Conservation (phyloP, 2,329 filamentous ascomycete genomes). For the Phialophora expanda region DNA sequence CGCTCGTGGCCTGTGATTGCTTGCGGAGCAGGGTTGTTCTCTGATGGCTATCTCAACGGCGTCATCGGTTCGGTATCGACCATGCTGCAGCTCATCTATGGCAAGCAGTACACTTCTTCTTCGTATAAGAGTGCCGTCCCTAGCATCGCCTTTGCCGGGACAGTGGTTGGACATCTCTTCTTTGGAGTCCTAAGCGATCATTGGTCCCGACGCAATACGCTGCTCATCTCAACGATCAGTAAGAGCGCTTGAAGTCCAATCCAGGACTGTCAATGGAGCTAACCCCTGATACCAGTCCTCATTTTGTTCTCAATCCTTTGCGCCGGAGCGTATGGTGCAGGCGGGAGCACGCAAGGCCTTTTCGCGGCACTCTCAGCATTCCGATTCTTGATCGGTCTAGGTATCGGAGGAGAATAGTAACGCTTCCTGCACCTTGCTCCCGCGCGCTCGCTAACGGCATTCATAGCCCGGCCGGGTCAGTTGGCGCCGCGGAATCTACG, state of each 20-base stretch:
- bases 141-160: conserved; percentile 84
- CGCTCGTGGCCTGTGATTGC: conserved; percentile 78
- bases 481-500: conserved; percentile 81
- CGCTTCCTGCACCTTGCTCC: neutral
- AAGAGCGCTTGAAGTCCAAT: neutral
- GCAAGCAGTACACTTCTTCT: conserved; percentile 67
- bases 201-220: conserved; percentile 81
- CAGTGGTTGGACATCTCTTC: conserved; percentile 78
- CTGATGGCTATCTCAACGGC: conserved; percentile 52
- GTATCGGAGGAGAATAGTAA: conserved; percentile 68
- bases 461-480: conserved; percentile 63
- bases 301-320: conserved; percentile 82
- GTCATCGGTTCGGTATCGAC: conserved; percentile 89
- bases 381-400: conserved; percentile 79
- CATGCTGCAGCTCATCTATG: conserved; percentile 72
- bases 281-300: conserved; percentile 56
- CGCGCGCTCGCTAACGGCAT: neutral
- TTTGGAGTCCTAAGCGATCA: conserved; percentile 84
- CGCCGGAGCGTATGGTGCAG: conserved; percentile 74
- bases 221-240: conserved; percentile 76
- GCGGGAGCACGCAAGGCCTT: conserved; percentile 70
- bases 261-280: neutral
- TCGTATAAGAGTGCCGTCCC: conserved; percentile 73
- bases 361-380: conserved; percentile 80
- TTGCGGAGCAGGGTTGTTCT: conserved; percentile 72